Percentiles rank a stretch among this genome's conserved stretches.
phyloP scores from a whole-genome alignment of 768 basidiomycete species.

The Collybia mongolica region DNA sequence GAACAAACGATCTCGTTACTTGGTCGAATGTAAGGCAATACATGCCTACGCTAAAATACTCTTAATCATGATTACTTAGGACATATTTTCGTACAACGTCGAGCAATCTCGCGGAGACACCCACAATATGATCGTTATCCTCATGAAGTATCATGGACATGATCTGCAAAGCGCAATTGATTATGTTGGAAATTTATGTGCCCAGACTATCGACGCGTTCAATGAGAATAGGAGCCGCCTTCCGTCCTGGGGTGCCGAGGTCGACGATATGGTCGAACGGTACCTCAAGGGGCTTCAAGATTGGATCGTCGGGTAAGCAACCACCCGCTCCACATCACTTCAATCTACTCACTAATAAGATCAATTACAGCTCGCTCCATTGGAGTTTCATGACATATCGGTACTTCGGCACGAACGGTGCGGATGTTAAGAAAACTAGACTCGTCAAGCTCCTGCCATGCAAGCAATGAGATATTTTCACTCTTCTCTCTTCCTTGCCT shows the following conservation, averaged over 20 bases:
- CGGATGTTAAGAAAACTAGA: constrained; percentile 51
- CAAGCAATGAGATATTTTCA: not conserved
- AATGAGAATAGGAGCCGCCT: constrained; percentile 41
- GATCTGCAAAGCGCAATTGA: constrained; percentile 63
- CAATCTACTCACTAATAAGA: constrained; percentile 3
- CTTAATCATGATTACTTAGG: constrained; percentile 33
- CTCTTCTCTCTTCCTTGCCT: not conserved
- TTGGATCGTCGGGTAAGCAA: constrained; percentile 65
- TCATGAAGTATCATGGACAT: constrained; percentile 60
- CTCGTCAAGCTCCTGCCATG: constrained; percentile 50
- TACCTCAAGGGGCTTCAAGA: constrained; percentile 66
- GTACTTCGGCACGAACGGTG: constrained; percentile 64
- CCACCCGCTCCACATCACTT: not conserved
- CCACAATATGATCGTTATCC: constrained; percentile 72
- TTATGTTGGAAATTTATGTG: constrained; percentile 61
- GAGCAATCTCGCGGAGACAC: constrained; percentile 70
- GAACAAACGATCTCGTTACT: constrained; percentile 77
- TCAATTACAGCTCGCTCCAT: constrained; percentile 44
- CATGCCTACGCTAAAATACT: constrained; percentile 4
- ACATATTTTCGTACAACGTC: constrained; percentile 75
- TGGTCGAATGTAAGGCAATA: constrained; percentile 69
- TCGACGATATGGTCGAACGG: constrained; percentile 54
- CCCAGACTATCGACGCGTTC: constrained; percentile 53
- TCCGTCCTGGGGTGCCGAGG: constrained; percentile 61
- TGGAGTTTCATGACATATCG: constrained; percentile 73